A percentile compares a stretch with the other conserved stretches of the same genome.
These are phyloP conservation scores for Lenwebbia sp. DNA, from an alignment of 345 rosid species.

Conservation along the genomic window DNA sequence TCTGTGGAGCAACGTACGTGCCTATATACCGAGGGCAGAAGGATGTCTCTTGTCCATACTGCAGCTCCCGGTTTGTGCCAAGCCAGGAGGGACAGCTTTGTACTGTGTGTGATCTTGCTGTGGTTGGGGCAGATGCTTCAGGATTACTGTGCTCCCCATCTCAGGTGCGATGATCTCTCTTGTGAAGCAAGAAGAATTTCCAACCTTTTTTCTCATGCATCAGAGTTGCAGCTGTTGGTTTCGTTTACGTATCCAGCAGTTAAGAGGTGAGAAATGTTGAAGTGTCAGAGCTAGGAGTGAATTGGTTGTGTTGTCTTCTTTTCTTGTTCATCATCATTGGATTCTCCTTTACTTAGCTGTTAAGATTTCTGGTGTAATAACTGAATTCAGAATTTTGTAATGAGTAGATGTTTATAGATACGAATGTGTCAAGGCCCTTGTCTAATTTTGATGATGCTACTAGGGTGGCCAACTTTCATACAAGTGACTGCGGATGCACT, in stretches of 20 bases:
- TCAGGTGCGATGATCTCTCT: conserved; percentile 43
- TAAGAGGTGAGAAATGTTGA: not conserved
- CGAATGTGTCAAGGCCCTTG: not conserved
- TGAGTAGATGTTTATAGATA: conserved; percentile 6
- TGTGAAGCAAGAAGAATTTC: not conserved
- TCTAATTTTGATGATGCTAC: not conserved
- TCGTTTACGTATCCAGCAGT: not conserved
- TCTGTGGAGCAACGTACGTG: conserved; percentile 83
- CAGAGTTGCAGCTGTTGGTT: not conserved
- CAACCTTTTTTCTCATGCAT: not conserved
- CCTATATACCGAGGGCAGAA: conserved; percentile 93
- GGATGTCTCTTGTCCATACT: conserved; percentile 78
- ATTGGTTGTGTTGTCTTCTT: not conserved
- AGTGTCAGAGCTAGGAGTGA: not conserved
- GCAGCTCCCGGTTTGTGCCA: conserved; percentile 72
- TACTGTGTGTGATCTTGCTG: conserved; percentile 69
- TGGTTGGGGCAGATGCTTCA: conserved; percentile 86
- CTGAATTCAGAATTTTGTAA: not conserved
- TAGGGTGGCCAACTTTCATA: not conserved
- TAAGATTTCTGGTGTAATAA: conserved; percentile 2
- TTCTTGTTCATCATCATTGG: not conserved
- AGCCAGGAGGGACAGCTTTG: conserved; percentile 65
- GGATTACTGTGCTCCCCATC: conserved; percentile 86
- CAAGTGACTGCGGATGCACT: not conserved
- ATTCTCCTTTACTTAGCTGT: not conserved